These are phyloP conservation scores for Hypoxylon fragiforme DNA, from an alignment of 495 filamentous ascomycete genomes.

Conservation along the genomic window DNA sequence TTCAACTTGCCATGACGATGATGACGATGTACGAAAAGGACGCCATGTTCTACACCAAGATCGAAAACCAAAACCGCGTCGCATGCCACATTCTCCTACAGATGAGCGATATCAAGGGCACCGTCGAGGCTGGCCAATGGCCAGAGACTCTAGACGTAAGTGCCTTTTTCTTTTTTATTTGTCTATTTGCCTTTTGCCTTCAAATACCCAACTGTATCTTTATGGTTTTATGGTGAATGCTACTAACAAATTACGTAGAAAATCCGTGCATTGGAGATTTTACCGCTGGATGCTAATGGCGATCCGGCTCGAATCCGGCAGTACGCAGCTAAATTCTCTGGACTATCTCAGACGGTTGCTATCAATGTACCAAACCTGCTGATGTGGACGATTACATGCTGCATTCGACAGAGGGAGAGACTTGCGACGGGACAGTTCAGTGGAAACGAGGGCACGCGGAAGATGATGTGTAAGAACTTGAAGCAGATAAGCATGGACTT, in stretches of 20 bases:
- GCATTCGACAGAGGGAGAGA: constrained; percentile 70
- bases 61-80: constrained; percentile 66
- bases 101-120: constrained; percentile 74
- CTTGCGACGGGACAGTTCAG: constrained; percentile 68
- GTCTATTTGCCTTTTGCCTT: too few relatives aligned
- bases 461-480: constrained; percentile 66
- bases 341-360: constrained; percentile 73
- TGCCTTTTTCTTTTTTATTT: constrained; percentile 28
- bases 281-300: constrained; percentile 73
- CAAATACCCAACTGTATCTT: background rate
- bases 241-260: constrained; percentile 54
- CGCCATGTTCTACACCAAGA: constrained; percentile 70
- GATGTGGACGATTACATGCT: constrained; percentile 88
- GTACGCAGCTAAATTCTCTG: constrained; percentile 73
- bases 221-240: background rate
- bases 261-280: constrained; percentile 71
- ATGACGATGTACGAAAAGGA: constrained; percentile 75
- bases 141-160: constrained; percentile 80
- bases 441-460: constrained; percentile 69
- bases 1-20: constrained; percentile 77
- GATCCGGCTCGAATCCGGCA: constrained; percentile 73
- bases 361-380: constrained; percentile 86
- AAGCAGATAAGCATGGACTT: constrained; percentile 80
- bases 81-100: constrained; percentile 72
- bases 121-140: constrained; percentile 73